Base-by-base conservation (phyloP, 192 early-diverging fungal species). In the Podila epicladia region DNA sequence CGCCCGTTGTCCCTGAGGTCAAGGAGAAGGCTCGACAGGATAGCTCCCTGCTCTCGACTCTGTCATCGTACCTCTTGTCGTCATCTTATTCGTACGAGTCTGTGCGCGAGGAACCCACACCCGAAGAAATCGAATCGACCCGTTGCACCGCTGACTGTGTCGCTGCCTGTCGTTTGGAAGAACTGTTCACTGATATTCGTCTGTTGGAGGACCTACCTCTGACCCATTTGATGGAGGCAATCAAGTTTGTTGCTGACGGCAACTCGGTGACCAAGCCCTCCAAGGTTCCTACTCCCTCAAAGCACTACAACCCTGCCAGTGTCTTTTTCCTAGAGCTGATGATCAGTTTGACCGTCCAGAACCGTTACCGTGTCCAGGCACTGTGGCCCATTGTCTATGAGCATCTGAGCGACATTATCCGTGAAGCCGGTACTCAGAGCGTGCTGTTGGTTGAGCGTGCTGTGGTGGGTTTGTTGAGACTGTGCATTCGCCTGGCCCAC, bases 241-340 rank as follows among this genome's bases (percentile, higher is more conserved):
- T 95, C 57, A 76, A 83, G 29, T 74, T 77, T 53, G 85, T 89
- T 20, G 88, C 87, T 26, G 84, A 85, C 70, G 84, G 84, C 32
- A 79, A 82, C 53, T 82, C 79, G 19, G 71, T 82, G 11, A 76
- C 71, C 33, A 84, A 75, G 64, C 24, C 62, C 20, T 31, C 62
- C 62, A 37, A 83, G 55, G 41, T 75, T 55, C 83, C 70, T 1
- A 65, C 64, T 0, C 62, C 71, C 1, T 67, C 86, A 28, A 87
- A 85, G 24, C 64, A 84, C 13, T 89, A 89, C 77, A 87, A 89
- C 63, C 85, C 92, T 3, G 85, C 94, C 0, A 89, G 90, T 1
- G 88, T 92, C 8, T 93, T 95, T 69, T 92, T 93, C 65, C 71
- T 95, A 33, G 93, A 96, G 64, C 82, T 95, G 5, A 85, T 95